phyloP scores from a whole-genome alignment of 805 yeast species.

The Metschnikowia proteae region DNA sequence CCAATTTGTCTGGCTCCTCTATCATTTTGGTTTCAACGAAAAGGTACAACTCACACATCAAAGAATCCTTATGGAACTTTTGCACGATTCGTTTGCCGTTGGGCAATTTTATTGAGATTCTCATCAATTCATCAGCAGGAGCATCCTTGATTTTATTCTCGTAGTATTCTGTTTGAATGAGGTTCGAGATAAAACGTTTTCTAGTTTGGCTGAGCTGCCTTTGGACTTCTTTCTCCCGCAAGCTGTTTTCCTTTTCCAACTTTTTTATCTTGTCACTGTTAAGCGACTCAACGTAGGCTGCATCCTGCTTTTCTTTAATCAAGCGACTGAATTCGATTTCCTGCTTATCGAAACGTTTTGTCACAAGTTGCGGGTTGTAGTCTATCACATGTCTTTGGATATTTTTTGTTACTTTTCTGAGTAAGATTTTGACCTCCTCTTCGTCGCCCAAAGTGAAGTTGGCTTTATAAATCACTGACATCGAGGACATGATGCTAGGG shows the following conservation, averaged over 20 bases:
- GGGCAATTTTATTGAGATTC: conserved; percentile 54
- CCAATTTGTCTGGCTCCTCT: conserved; percentile 13
- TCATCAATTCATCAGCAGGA: conserved; percentile 15
- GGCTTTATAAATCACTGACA: conserved; percentile 36
- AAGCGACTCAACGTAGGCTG: conserved; percentile 38
- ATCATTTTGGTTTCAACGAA: conserved; percentile 43
- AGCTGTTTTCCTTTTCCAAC: conserved; percentile 34
- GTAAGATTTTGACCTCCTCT: conserved; percentile 8
- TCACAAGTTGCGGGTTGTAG: conserved; percentile 38
- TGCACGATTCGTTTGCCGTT: conserved; percentile 49
- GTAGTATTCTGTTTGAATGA: conserved; percentile 16
- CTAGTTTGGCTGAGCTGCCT: conserved; percentile 10
- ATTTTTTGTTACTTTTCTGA: conserved; percentile 23
- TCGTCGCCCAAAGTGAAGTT: conserved; percentile 25
- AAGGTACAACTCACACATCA: conserved; percentile 46
- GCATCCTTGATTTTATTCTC: conserved; percentile 8
- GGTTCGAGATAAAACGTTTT: conserved; percentile 19
- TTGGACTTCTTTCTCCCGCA: conserved; percentile 9
- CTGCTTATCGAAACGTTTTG: conserved; percentile 36
- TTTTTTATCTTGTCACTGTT: conserved; percentile 54
- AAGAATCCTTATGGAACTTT: conserved; percentile 36
- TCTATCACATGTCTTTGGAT: conserved; percentile 24
- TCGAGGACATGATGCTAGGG: conserved; percentile 35
- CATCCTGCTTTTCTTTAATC: conserved; percentile 41
- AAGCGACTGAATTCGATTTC: conserved; percentile 39